Percentiles rank a stretch among this genome's conserved stretches.
Evolutionary conservation across 169 alveolate species (phyloP).

Genomic region (Plasmodium coatneyi): DNA sequence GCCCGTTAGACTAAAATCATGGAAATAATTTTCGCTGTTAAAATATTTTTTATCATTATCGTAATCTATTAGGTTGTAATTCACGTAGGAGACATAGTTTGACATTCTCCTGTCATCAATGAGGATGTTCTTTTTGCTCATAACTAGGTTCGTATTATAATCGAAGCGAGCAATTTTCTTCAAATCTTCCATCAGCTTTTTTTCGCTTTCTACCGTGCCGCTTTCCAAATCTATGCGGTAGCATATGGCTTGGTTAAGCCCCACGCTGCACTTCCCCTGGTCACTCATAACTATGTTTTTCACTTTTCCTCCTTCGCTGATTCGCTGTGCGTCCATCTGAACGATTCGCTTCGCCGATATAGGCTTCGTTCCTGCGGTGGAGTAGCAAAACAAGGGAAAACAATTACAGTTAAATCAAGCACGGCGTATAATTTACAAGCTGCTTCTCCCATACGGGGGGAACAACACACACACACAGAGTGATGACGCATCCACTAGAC

Average conservation of each 20-base stretch:
- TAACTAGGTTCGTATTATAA: slow-evolving; percentile 49
- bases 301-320: background rate
- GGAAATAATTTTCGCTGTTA: slow-evolving; percentile 46
- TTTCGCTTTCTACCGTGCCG: slow-evolving; percentile 19
- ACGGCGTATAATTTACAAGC: background rate
- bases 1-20: slow-evolving; percentile 52
- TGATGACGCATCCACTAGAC: background rate
- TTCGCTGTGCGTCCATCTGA: background rate
- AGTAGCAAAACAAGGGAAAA: background rate
- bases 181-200: slow-evolving; percentile 29
- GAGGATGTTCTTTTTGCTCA: slow-evolving; percentile 48
- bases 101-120: slow-evolving; percentile 63
- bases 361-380: background rate
- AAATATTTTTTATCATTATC: slow-evolving; percentile 60
- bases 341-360: background rate
- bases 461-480: background rate
- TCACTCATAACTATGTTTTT: slow-evolving; percentile 18
- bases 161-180: slow-evolving; percentile 52
- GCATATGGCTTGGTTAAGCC: slow-evolving; percentile 46
- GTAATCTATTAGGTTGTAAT: slow-evolving; percentile 58
- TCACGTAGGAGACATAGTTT: slow-evolving; percentile 51
- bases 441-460: background rate
- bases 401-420: background rate
- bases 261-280: slow-evolving; percentile 16
- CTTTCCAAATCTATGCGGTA: slow-evolving; percentile 45